A percentile compares a stretch with the other conserved stretches of the same genome.
These are phyloP conservation scores for Tillandsia leiboldiana DNA, from an alignment of 176 grass and related monocot species.

Conservation along the genomic window DNA sequence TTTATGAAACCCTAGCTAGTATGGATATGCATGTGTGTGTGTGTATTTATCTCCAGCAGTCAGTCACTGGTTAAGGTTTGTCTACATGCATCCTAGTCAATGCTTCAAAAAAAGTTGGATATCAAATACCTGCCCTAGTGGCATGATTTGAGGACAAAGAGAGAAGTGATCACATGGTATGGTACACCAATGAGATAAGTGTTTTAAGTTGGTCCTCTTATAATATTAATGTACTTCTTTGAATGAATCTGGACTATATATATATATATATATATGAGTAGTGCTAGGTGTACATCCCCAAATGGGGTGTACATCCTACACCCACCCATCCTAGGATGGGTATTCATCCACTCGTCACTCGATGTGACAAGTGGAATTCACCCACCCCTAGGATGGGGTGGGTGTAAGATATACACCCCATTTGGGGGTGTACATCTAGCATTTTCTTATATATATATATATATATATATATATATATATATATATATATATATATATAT, in stretches of 20 bases:
- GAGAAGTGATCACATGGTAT: neutral
- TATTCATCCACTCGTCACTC: too few species aligned
- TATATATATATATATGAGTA: neutral
- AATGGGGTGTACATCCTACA: too few species aligned
- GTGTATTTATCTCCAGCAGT: neutral
- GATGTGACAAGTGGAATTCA: too few species aligned
- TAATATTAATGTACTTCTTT: neutral
- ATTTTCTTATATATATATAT: too few species aligned
- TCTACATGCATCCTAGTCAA: slow-evolving; percentile 13
- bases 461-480: neutral
- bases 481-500: neutral
- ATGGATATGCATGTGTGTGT: neutral
- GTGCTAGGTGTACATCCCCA: too few species aligned
- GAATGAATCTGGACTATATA: slow-evolving; percentile 1
- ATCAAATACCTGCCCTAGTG: slow-evolving; percentile 1
- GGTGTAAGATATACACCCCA: too few species aligned
- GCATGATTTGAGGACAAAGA: neutral
- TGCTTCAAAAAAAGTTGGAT: neutral
- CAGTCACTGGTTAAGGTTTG: neutral
- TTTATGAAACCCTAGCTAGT: neutral
- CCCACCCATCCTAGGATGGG: too few species aligned
- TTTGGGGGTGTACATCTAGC: too few species aligned
- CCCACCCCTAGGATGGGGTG: too few species aligned
- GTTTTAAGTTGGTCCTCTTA: slow-evolving; percentile 6
- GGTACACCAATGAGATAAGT: neutral